Percentiles rank a stretch among this genome's conserved stretches.
Evolutionary conservation across 202 grass and related monocot species (phyloP).

Genomic region (Dendrocalamus latiflorus): DNA sequence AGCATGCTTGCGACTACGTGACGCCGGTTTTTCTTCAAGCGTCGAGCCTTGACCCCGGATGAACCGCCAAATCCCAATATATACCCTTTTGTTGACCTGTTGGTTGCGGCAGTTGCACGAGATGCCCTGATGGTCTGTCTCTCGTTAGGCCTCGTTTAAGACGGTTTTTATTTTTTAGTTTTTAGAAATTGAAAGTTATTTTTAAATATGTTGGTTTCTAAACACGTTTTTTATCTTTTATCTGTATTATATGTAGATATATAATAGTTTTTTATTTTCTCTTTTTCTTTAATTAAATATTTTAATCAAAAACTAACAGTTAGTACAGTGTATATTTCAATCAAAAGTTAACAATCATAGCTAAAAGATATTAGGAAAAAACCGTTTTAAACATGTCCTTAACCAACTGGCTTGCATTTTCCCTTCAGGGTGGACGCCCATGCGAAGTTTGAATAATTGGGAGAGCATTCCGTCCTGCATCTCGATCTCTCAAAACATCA

Average conservation of each 20-base stretch:
- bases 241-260: too few relatives aligned
- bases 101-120: neutral
- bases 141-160: neutral
- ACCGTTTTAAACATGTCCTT: neutral
- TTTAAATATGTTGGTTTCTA: too few relatives aligned
- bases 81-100: neutral
- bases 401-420: neutral
- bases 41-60: neutral
- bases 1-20: neutral
- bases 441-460: neutral
- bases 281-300: too few relatives aligned
- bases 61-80: neutral
- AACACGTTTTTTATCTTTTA: too few relatives aligned
- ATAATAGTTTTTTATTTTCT: too few relatives aligned
- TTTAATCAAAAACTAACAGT: rapidly evolving
- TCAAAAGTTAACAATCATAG: too few relatives aligned
- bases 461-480: too few relatives aligned
- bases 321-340: too few relatives aligned
- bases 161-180: too few relatives aligned
- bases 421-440: neutral
- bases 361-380: too few relatives aligned
- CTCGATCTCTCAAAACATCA: too few relatives aligned
- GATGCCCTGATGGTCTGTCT: neutral
- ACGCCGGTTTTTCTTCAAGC: neutral
- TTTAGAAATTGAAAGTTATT: too few relatives aligned